phyloP scores from a whole-genome alignment of 768 basidiomycete genomes.

The Psilocybe tampanensis region DNA sequence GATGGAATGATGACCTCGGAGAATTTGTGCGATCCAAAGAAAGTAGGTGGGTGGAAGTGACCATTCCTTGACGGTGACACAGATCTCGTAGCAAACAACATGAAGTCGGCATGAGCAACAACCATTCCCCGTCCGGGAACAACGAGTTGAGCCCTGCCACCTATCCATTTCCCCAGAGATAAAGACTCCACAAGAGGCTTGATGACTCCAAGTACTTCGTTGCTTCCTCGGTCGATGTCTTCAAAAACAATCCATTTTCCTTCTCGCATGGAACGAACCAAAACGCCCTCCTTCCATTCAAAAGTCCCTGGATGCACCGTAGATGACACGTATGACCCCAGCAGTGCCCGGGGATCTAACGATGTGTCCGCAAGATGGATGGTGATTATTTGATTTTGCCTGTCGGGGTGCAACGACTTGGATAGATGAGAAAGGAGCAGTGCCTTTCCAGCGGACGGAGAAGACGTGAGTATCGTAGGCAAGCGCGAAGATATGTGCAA shows the following conservation, averaged over 20 bases:
- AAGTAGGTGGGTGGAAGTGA: slow-evolving; percentile 59
- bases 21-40: slow-evolving; percentile 88
- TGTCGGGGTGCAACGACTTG: slow-evolving; percentile 56
- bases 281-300: slow-evolving; percentile 94
- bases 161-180: slow-evolving; percentile 71
- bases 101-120: slow-evolving; percentile 77
- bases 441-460: slow-evolving; percentile 89
- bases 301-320: slow-evolving; percentile 82
- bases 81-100: slow-evolving; percentile 89
- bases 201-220: slow-evolving; percentile 85
- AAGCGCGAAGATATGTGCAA: slow-evolving; percentile 65
- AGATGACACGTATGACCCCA: slow-evolving; percentile 94
- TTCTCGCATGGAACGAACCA: slow-evolving; percentile 86
- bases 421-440: slow-evolving; percentile 80
- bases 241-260: slow-evolving; percentile 94
- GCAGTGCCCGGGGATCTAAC: slow-evolving; percentile 87
- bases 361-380: slow-evolving; percentile 96
- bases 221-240: slow-evolving; percentile 89
- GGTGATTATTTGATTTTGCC: slow-evolving; percentile 71
- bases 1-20: slow-evolving; percentile 64
- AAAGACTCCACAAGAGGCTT: slow-evolving; percentile 83
- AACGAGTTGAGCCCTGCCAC: slow-evolving; percentile 66
- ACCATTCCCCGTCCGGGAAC: slow-evolving; percentile 77
- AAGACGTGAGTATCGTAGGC: slow-evolving; percentile 82
- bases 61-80: slow-evolving; percentile 47